Evolutionary conservation across 2,329 filamentous ascomycete species (phyloP), one percentile per base, ranked within the genome.

Genomic region (Onygenales sp.): DNA sequence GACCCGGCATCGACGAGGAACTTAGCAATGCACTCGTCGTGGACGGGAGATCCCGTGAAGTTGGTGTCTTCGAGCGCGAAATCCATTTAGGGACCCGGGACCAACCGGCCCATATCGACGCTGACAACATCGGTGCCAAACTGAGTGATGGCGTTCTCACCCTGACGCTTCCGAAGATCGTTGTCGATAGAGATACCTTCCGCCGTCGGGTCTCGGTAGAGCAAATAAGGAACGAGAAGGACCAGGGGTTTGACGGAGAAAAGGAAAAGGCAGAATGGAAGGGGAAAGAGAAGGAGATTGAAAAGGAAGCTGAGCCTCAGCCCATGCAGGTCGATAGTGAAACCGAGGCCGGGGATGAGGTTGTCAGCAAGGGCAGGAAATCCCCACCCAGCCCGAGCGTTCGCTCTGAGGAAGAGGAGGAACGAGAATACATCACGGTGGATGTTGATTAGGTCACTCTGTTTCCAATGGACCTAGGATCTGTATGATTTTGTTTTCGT

Each of bases 101-200:
- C 7, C 76, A 76, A 33, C 79, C 80, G 33, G 82, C 83, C 7
- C 76, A 79, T 58, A 74, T 93, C 13, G 84, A 90, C 61, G 79
- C 76, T 1, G 78, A 84, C 48, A 75, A 71, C 27, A 92, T 93
- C 63, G 78, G 76, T 2, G 87, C 88, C 2, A 89, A 83, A 71
- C 77, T 94, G 70, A 85, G 89, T 67, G 86, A 93, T 64, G 89
- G 89, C 5, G 73, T 94, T 1, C 68, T 94, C 60, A 75, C 84
- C 38, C 77, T 94, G n/a, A 83, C 80, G n/a, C 81, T 94, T 1
- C 87, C 87, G 7, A 91, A 89, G 74, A 63, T 80, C 7, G 82
- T 86, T 64, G 80, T 76, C 68, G 82, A 82, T 1, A 55, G 59
- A 13, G 39, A 60, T 10, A 58, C 58, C 53, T 56, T 35, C 35